phyloP scores from a whole-genome alignment of 2,329 filamentous ascomycete species.

The Clonostachys byssicola region DNA sequence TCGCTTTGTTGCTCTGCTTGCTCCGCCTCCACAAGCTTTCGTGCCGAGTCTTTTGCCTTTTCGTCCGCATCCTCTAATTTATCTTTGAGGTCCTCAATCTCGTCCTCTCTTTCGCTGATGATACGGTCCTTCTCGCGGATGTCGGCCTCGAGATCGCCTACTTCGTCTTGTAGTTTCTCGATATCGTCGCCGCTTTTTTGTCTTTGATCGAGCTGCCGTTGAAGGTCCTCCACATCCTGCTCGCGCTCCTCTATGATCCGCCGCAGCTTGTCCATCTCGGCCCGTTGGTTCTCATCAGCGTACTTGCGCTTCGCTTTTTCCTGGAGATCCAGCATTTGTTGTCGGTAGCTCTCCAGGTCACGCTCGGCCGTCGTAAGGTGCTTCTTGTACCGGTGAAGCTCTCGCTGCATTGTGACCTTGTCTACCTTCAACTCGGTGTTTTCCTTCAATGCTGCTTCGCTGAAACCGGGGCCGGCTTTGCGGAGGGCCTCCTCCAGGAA shows the following conservation, averaged over 20 bases:
- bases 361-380: slow-evolving; percentile 77
- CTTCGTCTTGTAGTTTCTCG: slow-evolving; percentile 66
- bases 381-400: slow-evolving; percentile 84
- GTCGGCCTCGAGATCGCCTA: slow-evolving; percentile 72
- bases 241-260: slow-evolving; percentile 54
- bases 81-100: slow-evolving; percentile 62
- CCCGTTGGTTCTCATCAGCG: slow-evolving; percentile 64
- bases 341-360: slow-evolving; percentile 78
- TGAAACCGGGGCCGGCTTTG: slow-evolving; percentile 85
- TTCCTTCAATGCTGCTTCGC: slow-evolving; percentile 83
- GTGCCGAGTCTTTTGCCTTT: slow-evolving; percentile 51
- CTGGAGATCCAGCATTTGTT: slow-evolving; percentile 78
- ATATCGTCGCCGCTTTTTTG: slow-evolving; percentile 54
- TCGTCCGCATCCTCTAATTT: slow-evolving; percentile 50
- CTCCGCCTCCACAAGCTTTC: slow-evolving; percentile 49
- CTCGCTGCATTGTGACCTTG: slow-evolving; percentile 82
- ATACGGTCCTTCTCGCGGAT: slow-evolving; percentile 71
- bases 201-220: slow-evolving; percentile 51
- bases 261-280: slow-evolving; percentile 54
- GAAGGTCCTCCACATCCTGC: slow-evolving; percentile 56
- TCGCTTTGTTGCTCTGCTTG: slow-evolving; percentile 46
- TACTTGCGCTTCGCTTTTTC: slow-evolving; percentile 76
- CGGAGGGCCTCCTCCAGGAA: slow-evolving; percentile 88
- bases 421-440: slow-evolving; percentile 96
- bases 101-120: slow-evolving; percentile 71